Evolutionary conservation across 2,329 filamentous ascomycete species (phyloP).

Genomic region (Tolypocladium guangdongense): DNA sequence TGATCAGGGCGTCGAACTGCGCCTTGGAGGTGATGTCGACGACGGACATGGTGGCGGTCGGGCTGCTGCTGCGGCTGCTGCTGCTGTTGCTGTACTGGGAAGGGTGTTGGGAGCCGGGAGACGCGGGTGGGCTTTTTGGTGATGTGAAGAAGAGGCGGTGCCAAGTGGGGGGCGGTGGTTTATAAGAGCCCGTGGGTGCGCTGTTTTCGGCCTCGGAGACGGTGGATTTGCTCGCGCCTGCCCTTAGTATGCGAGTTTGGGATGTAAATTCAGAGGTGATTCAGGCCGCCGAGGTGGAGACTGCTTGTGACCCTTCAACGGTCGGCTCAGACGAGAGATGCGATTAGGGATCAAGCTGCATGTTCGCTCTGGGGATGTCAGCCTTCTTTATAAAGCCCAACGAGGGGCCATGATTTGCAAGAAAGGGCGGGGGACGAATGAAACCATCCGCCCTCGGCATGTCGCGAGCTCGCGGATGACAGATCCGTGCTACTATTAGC

Average conservation of each 20-base stretch:
- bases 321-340: neutral
- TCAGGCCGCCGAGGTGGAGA: no score
- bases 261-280: neutral
- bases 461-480: neutral
- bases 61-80: neutral
- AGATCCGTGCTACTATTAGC: neutral
- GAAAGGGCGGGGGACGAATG: neutral
- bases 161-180: neutral
- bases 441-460: neutral
- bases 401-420: neutral
- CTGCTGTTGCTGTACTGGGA: neutral
- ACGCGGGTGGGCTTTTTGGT: neutral
- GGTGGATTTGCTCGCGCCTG: neutral
- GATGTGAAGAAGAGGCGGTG: neutral
- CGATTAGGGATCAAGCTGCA: no score
- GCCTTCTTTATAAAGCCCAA: neutral
- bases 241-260: no score
- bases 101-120: neutral
- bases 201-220: neutral
- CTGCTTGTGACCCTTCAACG: no score
- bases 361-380: neutral
- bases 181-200: neutral
- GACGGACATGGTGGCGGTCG: conserved; percentile 15
- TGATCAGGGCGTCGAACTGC: conserved; percentile 39
- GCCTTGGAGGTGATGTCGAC: conserved; percentile 27